Evolutionary conservation across 2,329 filamentous ascomycete species (phyloP).

Genomic region (Tolypocladium guangdongense): DNA sequence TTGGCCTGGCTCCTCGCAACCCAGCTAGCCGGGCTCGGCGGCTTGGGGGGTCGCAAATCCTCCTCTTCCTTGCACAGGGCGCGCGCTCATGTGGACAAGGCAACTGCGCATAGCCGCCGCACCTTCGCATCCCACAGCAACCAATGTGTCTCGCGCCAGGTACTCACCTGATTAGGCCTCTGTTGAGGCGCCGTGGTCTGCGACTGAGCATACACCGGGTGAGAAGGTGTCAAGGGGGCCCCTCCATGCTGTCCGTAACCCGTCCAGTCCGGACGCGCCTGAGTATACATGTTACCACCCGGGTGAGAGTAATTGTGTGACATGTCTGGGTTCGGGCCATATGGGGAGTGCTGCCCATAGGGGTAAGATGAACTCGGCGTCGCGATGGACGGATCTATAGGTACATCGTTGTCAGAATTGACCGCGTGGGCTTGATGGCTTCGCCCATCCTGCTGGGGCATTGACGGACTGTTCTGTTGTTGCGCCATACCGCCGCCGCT

Average conservation of each 20-base stretch:
- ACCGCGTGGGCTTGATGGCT: constrained; percentile 66
- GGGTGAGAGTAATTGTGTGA: constrained; percentile 61
- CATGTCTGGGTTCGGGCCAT: constrained; percentile 79
- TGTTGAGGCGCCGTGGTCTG: constrained; percentile 44
- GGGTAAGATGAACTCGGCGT: constrained; percentile 86
- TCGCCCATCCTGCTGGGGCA: constrained; percentile 72
- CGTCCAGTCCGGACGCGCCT: constrained; percentile 64
- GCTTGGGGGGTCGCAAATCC: not conserved
- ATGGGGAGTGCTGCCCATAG: constrained; percentile 75
- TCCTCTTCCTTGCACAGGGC: not conserved
- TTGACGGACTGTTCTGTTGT: constrained; percentile 93
- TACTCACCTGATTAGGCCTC: constrained; percentile 51
- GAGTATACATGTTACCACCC: constrained; percentile 52
- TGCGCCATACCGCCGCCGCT: constrained; percentile 88
- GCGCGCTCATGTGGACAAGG: not conserved
- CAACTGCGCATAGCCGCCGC: not conserved
- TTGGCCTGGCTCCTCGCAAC: not conserved
- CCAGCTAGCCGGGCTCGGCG: not conserved
- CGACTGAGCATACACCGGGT: constrained; percentile 44
- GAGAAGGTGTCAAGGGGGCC: constrained; percentile 37
- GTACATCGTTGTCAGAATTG: constrained; percentile 93
- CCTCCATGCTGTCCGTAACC: constrained; percentile 48
- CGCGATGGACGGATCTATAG: constrained; percentile 98
- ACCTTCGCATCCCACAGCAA: not conserved
- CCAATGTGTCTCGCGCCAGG: not conserved